Percentiles rank a stretch among this genome's conserved stretches.
phyloP scores from a whole-genome alignment of 2,329 filamentous ascomycete genomes.

The Leptodontidium sp. region DNA sequence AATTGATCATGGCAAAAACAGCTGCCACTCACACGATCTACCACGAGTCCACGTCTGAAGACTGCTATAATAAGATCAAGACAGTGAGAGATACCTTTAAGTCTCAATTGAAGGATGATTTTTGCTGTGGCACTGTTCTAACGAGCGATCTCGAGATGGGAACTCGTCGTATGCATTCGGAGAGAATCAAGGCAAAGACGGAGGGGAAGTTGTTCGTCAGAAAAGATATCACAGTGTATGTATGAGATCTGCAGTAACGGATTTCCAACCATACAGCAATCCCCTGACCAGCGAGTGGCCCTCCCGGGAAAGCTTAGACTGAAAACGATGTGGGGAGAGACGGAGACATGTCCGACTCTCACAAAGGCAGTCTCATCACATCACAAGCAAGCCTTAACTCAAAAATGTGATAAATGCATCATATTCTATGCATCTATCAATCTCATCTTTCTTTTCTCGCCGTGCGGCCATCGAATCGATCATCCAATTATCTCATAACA shows the following conservation, averaged over 20 bases:
- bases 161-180: no score
- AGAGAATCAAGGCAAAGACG: neutral
- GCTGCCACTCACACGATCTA: no score
- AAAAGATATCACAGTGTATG: neutral
- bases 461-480: neutral
- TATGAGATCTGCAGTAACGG: neutral
- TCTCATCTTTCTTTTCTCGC: neutral
- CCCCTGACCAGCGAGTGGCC: no score
- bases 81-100: no score
- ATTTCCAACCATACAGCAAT: neutral
- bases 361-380: neutral
- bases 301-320: neutral
- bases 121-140: no score
- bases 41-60: no score
- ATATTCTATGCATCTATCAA: slow-evolving; percentile 17
- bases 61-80: no score
- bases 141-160: no score
- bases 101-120: no score
- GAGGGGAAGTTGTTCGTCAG: no score
- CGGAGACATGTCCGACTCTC: no score
- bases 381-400: neutral
- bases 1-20: no score
- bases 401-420: slow-evolving; percentile 15
- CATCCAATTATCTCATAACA: slow-evolving; percentile 26
- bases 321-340: neutral